phyloP scores from a whole-genome alignment of 371 early-diverging fungal genomes.

The Mucor velutinosus region DNA sequence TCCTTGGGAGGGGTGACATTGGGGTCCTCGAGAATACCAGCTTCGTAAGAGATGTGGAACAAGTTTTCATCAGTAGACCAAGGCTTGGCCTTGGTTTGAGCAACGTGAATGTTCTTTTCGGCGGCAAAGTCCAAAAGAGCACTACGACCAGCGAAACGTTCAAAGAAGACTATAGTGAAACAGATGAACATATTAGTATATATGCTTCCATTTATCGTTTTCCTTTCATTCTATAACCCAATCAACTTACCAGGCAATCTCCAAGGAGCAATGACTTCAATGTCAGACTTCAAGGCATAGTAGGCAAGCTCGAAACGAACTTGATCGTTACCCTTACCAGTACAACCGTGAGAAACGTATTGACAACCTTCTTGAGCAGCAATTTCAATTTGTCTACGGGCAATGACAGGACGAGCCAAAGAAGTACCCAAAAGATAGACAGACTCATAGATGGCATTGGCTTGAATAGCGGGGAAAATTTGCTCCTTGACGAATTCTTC shows the following conservation, averaged over 20 bases:
- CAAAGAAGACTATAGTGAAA: conserved; percentile 74
- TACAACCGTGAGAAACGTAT: conserved; percentile 96
- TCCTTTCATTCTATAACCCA: background rate
- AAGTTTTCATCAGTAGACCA: conserved; percentile 99
- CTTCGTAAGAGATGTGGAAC: conserved; percentile 98
- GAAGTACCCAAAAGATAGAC: conserved; percentile 97
- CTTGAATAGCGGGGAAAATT: conserved; percentile 92
- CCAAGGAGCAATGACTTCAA: conserved; percentile 97
- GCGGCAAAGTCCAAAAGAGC: conserved; percentile 92
- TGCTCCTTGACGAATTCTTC: conserved; percentile 91
- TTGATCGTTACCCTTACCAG: conserved; percentile 99
- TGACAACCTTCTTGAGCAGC: conserved; percentile 91
- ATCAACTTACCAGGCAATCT: conserved; percentile 75
- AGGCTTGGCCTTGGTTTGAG: conserved; percentile 95
- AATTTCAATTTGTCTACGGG: conserved; percentile 87
- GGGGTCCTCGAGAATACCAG: conserved; percentile 96
- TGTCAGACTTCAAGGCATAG: conserved; percentile 91
- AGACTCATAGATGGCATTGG: conserved; percentile 94
- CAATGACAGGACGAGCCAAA: conserved; percentile 96
- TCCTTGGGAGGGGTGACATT: conserved; percentile 92
- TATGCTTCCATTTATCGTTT: background rate
- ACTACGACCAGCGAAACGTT: conserved; percentile 92
- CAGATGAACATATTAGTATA: background rate
- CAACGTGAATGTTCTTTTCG: conserved; percentile 90
- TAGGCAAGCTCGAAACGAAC: conserved; percentile 98